phyloP scores from a whole-genome alignment of 805 yeast species.

The Starmerella geochares region DNA sequence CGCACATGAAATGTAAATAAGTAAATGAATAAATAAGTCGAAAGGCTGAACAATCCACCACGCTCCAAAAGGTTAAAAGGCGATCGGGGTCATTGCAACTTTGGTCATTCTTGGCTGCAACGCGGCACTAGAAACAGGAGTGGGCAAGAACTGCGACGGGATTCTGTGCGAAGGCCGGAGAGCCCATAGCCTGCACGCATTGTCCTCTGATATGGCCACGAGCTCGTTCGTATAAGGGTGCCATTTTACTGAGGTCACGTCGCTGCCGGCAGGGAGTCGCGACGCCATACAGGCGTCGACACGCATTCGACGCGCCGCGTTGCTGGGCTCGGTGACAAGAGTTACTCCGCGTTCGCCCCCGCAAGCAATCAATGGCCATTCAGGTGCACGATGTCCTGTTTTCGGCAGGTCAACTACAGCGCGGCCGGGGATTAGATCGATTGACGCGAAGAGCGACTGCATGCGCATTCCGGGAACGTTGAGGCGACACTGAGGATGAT shows the following conservation, averaged over 20 bases:
- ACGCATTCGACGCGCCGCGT: not conserved
- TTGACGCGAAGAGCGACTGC: conserved; percentile 2
- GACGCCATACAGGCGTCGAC: conserved; percentile 7
- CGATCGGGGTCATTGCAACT: not conserved
- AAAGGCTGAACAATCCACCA: too few relatives aligned
- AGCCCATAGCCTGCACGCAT: conserved; percentile 2
- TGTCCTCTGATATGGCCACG: not conserved
- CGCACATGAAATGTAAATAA: not conserved
- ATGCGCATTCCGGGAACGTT: not conserved
- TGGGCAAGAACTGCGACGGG: not conserved
- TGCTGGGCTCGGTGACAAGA: conserved; percentile 16
- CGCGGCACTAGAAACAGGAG: not conserved
- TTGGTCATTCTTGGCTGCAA: not conserved
- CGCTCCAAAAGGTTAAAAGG: too few relatives aligned
- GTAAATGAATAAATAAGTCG: not conserved
- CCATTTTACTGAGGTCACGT: conserved; percentile 10
- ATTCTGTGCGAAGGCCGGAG: not conserved
- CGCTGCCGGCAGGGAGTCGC: not conserved
- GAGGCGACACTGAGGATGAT: conserved; percentile 7
- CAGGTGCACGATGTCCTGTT: not conserved
- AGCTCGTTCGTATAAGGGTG: conserved; percentile 12
- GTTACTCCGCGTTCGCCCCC: conserved; percentile 21
- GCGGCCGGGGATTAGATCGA: conserved; percentile 4
- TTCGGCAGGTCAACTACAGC: not conserved
- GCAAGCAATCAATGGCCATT: conserved; percentile 16